Evolutionary conservation across 2,329 filamentous ascomycete genomes (phyloP), one percentile per base, ranked within the genome.

Genomic region (Calonectria hawksworthii): DNA sequence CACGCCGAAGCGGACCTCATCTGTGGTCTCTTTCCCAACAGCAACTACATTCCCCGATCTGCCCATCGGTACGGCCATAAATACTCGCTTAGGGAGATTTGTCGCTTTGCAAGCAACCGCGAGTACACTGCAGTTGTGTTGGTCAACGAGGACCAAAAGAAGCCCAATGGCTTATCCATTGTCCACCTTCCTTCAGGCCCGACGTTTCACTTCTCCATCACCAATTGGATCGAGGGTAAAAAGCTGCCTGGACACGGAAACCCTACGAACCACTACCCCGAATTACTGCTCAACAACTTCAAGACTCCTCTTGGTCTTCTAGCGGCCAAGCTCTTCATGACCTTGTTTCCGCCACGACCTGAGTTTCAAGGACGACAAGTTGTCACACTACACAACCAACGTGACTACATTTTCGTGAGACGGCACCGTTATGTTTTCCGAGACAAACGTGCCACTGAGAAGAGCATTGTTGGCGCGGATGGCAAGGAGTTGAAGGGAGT

Each of bases 381-480:
- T 1, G 92, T 98, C 11, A 98, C 96, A 0, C 86, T 98, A 68
- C 96, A 98, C 85, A 98, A 98, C 80, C 96, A 98, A 87, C 93
- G 96, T 77, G 96, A 99, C 85, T 99, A 96, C 85, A 97, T 99
- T 80, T 99, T 99, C 84, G 90, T 99, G 67, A 90, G 97, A 7
- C 90, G 96, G 47, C 96, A 99, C 85, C 90, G 97, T 61, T 99
- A 99, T 82, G 91, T 98, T 1, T 98, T 99, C 87, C 91, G 97
- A 18, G 95, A 99, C 74, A 98, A 97, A 88, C 90, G 94, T 14
- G 89, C 92, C 71, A 96, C 93, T 0, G 97, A 99, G 87, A 98
- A 98, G 88, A 93, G 92, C 70, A 94, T 98, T 1, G 90, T 95
- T 6, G 94, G 92, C 5, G 88, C 94, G 1, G 95, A 99, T 81